phyloP scores from a whole-genome alignment of 352 stramenopile genomes.

The Phytophthora colocasiae region DNA sequence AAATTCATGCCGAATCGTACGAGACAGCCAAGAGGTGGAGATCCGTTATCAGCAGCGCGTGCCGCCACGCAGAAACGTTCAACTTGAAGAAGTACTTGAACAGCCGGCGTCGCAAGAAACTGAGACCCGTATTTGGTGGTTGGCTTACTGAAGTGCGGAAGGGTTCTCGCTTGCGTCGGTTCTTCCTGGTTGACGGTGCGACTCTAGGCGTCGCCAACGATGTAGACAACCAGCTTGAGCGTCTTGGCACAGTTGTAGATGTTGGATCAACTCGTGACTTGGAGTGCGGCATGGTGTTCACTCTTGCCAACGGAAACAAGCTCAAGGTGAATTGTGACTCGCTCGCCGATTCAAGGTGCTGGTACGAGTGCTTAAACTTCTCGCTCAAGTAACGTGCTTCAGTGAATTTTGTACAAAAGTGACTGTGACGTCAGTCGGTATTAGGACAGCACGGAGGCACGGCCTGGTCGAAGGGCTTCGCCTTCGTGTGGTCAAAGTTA shows the following conservation, averaged over 20 bases:
- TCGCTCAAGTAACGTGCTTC: constrained; percentile 36
- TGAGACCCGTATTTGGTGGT: constrained; percentile 74
- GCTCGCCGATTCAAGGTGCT: constrained; percentile 68
- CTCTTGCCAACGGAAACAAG: constrained; percentile 59
- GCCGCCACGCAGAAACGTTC: constrained; percentile 56
- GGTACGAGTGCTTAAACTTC: constrained; percentile 78
- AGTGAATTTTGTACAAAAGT: constrained; percentile 46
- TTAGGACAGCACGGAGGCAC: constrained; percentile 14
- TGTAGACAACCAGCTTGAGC: constrained; percentile 80
- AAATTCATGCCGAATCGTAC: constrained; percentile 76
- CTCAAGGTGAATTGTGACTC: constrained; percentile 82
- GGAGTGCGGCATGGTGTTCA: constrained; percentile 75
- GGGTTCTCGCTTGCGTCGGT: constrained; percentile 58
- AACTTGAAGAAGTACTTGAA: constrained; percentile 76
- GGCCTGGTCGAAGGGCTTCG: constrained; percentile 29
- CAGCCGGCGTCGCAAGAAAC: constrained; percentile 70
- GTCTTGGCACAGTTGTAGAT: constrained; percentile 68
- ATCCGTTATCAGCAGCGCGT: constrained; percentile 62
- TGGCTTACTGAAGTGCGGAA: constrained; percentile 77
- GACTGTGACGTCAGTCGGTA: constrained; percentile 25
- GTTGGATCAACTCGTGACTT: constrained; percentile 68
- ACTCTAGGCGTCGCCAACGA: constrained; percentile 79
- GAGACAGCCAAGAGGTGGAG: constrained; percentile 82
- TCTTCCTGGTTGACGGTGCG: constrained; percentile 79
- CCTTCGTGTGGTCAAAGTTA: constrained; percentile 19